Evolutionary conservation across 2,329 filamentous ascomycete species (phyloP).

Genomic region (Thielaviopsis euricoi): DNA sequence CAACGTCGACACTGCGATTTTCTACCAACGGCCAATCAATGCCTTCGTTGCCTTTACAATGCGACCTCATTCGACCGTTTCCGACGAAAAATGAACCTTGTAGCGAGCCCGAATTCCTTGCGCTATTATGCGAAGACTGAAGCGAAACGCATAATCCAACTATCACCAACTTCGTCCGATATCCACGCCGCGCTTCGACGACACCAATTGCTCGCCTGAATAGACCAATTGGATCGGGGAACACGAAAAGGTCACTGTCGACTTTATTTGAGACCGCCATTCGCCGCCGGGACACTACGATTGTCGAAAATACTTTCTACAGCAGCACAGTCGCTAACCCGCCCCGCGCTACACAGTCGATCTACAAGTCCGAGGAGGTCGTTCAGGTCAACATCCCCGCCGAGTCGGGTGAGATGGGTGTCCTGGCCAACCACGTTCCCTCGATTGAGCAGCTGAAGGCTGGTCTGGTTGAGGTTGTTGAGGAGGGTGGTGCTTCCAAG

Average conservation of each 20-base stretch:
- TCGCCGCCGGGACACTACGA: neutral
- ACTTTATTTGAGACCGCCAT: no score
- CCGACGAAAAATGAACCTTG: neutral
- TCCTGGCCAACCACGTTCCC: slow-evolving; percentile 96
- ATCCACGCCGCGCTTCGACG: neutral
- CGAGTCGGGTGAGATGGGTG: slow-evolving; percentile 97
- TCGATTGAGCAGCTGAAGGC: slow-evolving; percentile 98
- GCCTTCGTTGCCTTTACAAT: neutral
- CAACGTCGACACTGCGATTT: neutral
- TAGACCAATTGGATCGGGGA: neutral
- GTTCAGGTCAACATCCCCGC: slow-evolving; percentile 98
- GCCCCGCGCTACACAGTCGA: slow-evolving; percentile 33
- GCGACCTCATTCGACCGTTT: neutral
- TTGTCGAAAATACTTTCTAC: neutral
- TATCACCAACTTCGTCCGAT: neutral
- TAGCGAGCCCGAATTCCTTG: neutral
- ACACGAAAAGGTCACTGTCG: neutral
- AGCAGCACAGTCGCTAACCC: slow-evolving; percentile 9
- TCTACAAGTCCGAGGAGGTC: slow-evolving; percentile 52
- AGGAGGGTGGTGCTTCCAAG: slow-evolving; percentile 80
- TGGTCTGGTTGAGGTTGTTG: slow-evolving; percentile 84
- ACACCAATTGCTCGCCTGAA: neutral
- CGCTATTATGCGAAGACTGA: neutral
- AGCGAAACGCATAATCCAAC: neutral
- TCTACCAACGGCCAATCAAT: neutral